Conservation (phyloP, 2,329 filamentous ascomycete genomes). For the Penicillium sumatraense region DNA sequence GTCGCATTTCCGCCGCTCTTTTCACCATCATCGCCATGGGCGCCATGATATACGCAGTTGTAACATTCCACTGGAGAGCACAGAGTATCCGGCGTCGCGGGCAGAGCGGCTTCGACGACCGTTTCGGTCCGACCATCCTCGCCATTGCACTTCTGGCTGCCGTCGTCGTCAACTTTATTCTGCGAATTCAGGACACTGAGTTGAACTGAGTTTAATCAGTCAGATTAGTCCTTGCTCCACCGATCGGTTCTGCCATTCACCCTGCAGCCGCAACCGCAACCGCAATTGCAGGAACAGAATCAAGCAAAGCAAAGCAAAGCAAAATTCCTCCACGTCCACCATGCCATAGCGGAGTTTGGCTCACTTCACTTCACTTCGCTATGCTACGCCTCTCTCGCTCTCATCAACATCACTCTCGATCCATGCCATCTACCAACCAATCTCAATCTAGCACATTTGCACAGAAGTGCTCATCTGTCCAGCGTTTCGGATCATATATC, state of each 20-base stretch:
- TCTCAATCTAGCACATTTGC: background rate
- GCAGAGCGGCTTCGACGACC: slow-evolving; percentile 94
- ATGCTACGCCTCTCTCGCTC: background rate
- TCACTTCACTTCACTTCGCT: background rate
- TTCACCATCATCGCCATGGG: slow-evolving; percentile 95
- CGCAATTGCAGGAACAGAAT: background rate
- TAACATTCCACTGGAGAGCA: slow-evolving; percentile 96
- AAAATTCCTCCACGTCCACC: background rate
- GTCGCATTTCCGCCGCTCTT: slow-evolving; percentile 89
- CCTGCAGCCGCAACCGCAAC: too few relatives aligned
- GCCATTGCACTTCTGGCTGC: slow-evolving; percentile 84
- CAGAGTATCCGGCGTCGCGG: slow-evolving; percentile 89
- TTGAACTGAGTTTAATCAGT: slow-evolving; percentile 21
- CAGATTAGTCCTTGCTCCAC: too few relatives aligned
- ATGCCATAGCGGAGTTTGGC: too few relatives aligned
- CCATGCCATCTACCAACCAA: background rate
- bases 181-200: slow-evolving; percentile 58
- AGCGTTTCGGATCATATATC: background rate
- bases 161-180: slow-evolving; percentile 93
- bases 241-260: too few relatives aligned
- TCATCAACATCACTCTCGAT: background rate
- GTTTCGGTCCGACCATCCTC: slow-evolving; percentile 89
- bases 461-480: background rate
- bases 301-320: background rate
- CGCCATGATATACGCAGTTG: slow-evolving; percentile 91